Evolutionary conservation across 345 rosid species (phyloP), one percentile per base, ranked within the genome.

Genomic region (Excoecaria agallocha): DNA sequence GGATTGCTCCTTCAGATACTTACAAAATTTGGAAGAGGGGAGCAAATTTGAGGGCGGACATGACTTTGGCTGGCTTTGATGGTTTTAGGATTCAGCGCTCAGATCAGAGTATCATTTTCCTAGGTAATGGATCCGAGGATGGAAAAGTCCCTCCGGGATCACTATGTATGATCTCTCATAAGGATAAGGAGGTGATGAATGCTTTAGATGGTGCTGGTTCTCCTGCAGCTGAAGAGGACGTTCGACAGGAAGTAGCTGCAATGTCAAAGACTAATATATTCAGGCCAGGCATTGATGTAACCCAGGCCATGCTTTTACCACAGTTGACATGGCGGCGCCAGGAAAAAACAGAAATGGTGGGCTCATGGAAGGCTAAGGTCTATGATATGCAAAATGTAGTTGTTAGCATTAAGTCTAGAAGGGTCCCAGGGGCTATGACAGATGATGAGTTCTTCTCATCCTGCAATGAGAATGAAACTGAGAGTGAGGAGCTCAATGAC

Each of bases 331-430:
- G 99, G 99, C 89, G 98, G 81, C 86, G 97, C 37, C 98, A 91
- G 74, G 98, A 90, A 87, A 95, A 88, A 87, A 87, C 85, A 48
- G 99, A 95, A 81, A 84, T 86, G 85, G 96, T 95, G 74, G 97
- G 98, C 20, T 62, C 83, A 54, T 95, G 99, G 99, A 93, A 85
- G 82, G 95, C 91, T 24, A 95, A 93, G 85, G 96, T 95, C 56
- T 95, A 95, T 80, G 99, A 95, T 66, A 93, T 95, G 99, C 92
- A 93, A 77, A 95, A 91, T 86, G 99, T 95, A 49, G 92, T 91
- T 72, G 97, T 95, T 74, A 91, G 97, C 82, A 89, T 95, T 52
- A 93, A 93, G 84, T 93, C 99, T 46, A 87, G 98, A 77, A 84
- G 82, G 73, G 96, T 95, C 72, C 98, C 98, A 5, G 96, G 98